These are phyloP conservation scores for Isabelozyma rhagii DNA, from an alignment of 805 yeast species.

Conservation along the genomic window DNA sequence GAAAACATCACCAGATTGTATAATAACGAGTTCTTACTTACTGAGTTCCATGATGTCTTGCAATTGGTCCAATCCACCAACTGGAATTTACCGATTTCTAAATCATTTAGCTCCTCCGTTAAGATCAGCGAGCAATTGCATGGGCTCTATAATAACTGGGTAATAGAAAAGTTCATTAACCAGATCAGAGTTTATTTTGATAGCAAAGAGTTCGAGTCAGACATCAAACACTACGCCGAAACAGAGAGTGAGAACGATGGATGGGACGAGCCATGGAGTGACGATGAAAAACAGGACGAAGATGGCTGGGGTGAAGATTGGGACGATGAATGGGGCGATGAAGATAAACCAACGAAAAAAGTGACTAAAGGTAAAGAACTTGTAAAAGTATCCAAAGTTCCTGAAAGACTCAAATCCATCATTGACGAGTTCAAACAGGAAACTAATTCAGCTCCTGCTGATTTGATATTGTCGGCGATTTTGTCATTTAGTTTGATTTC, in stretches of 20 bases:
- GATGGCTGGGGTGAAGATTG: conserved; percentile 26
- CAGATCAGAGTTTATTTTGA: conserved; percentile 19
- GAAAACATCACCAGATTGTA: conserved; percentile 25
- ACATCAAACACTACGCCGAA: background rate
- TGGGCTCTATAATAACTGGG: conserved; percentile 27
- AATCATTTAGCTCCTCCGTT: conserved; percentile 5
- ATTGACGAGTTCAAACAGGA: conserved; percentile 19
- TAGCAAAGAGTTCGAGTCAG: conserved; percentile 3
- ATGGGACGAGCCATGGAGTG: conserved; percentile 13
- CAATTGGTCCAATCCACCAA: conserved; percentile 6
- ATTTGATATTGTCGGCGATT: conserved; percentile 22
- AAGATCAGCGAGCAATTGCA: conserved; percentile 22
- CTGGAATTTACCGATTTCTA: conserved; percentile 3
- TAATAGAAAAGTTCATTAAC: conserved; percentile 29
- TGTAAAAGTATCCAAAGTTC: conserved; percentile 17
- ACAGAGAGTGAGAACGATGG: conserved; percentile 9
- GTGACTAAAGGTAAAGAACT: conserved; percentile 1
- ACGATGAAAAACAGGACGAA: conserved; percentile 6
- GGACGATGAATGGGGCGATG: conserved; percentile 27
- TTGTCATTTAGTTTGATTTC: conserved; percentile 27
- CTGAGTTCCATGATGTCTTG: conserved; percentile 14
- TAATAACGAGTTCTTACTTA: conserved; percentile 10
- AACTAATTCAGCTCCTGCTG: conserved; percentile 8
- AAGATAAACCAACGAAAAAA: background rate
- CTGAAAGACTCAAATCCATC: conserved; percentile 17